Conservation (phyloP, 169 alveolate species). For the Cryptosporidium sp. region DNA sequence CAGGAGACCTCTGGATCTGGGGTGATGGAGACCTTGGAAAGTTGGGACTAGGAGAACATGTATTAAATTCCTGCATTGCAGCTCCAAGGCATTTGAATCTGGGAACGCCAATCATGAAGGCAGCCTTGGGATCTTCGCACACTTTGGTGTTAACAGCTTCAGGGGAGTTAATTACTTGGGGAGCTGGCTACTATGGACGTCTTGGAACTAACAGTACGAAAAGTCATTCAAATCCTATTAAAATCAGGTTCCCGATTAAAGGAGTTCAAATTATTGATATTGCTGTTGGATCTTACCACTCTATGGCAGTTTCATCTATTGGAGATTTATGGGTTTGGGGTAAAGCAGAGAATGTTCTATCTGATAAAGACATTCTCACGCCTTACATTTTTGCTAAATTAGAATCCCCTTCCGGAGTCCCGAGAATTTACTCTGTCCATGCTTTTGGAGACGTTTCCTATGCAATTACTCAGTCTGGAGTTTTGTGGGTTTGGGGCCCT, state of each 20-base stretch:
- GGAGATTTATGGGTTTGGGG: conserved; percentile 82
- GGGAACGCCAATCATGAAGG: conserved; percentile 81
- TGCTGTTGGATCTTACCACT: conserved; percentile 77
- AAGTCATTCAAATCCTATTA: conserved; percentile 77
- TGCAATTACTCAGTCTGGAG: conserved; percentile 45
- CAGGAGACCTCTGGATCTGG: conserved; percentile 88
- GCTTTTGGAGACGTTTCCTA: conserved; percentile 57
- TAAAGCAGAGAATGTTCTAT: conserved; percentile 33
- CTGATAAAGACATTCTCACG: conserved; percentile 12
- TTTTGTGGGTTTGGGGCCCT: conserved; percentile 58
- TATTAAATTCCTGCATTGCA: conserved; percentile 80
- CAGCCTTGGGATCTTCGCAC: conserved; percentile 86
- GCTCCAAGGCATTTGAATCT: conserved; percentile 83
- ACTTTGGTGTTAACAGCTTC: conserved; percentile 81
- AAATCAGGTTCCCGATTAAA: conserved; percentile 70
- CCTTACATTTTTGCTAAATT: conserved; percentile 75
- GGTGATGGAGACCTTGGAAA: conserved; percentile 90
- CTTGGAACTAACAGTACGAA: conserved; percentile 74
- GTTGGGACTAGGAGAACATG: conserved; percentile 86
- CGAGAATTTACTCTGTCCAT: conserved; percentile 33
- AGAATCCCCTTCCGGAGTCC: conserved; percentile 77
- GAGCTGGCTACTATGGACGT: conserved; percentile 86
- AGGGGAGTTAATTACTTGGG: conserved; percentile 85
- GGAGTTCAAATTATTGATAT: conserved; percentile 67
- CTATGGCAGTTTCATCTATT: conserved; percentile 76